phyloP scores from a whole-genome alignment of 202 grass and related monocot species.

The Dendrocalamus latiflorus region DNA sequence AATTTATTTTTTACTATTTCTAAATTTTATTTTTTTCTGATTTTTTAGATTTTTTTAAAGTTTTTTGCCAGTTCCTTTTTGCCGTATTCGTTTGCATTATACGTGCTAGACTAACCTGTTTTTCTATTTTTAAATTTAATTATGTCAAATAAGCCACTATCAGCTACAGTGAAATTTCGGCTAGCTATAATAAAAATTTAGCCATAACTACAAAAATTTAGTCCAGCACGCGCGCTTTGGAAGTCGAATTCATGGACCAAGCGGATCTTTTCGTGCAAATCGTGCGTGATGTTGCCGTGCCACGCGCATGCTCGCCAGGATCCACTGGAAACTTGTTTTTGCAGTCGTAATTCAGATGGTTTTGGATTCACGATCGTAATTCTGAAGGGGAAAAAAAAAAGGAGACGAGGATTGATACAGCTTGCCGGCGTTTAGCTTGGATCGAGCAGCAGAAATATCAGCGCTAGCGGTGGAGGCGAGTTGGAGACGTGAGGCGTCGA shows the following conservation, averaged over 20 bases:
- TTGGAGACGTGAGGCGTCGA: background rate
- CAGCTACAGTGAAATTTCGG: too few species aligned
- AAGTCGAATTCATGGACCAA: background rate
- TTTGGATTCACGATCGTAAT: background rate
- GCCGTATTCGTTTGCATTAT: too few species aligned
- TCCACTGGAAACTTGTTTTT: background rate
- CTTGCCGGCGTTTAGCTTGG: background rate
- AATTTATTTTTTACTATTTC: too few species aligned
- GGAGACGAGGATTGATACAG: background rate
- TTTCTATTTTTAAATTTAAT: too few species aligned
- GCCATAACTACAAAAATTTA: too few species aligned
- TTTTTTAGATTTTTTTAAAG: too few species aligned
- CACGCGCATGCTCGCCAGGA: background rate
- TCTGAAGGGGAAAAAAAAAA: background rate
- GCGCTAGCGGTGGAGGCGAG: background rate
- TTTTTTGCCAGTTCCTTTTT: too few species aligned
- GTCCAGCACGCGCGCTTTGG: background rate
- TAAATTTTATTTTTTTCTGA: too few species aligned
- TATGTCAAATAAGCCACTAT: too few species aligned
- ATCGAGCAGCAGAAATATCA: background rate
- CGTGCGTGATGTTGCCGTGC: background rate
- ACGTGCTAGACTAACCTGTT: too few species aligned
- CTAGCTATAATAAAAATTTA: too few species aligned
- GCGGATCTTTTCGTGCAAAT: background rate
- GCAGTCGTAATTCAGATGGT: background rate